Evolutionary conservation across 805 yeast genomes (phyloP), one percentile per base, ranked within the genome.

Genomic region (Wickerhamomyces bovis): DNA sequence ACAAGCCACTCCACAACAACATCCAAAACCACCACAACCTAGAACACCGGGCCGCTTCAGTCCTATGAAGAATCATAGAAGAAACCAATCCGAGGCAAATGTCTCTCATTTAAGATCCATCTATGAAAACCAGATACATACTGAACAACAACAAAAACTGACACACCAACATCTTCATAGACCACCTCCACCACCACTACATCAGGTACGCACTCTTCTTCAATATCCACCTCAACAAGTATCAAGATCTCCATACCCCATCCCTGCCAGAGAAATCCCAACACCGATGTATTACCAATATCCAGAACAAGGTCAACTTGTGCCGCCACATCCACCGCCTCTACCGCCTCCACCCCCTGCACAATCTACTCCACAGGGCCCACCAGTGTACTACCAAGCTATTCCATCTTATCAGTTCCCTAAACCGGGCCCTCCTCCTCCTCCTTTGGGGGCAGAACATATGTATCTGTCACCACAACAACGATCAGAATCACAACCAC

Each of bases 31-130:
- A 12, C 35, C 23, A 13, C 22, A 43, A 20, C 9, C 25, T 1
- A 43, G 25, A 25, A 16, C 40, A n/a, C 20, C 36, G 8, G 20
- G 36, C 5, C 18, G 20, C 16, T 33, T 16, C 10, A 33, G 20
- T 23, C 35, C 15, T 4, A 15, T 23, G 12, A 15, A 19, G 1
- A 23, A 43, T 7, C 62, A 61, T 43, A 52, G 63, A 49, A 50
- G 65, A 44, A 58, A 58, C 39, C 64, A 57, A 42, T 58, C 63
- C 4, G 65, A 61, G 39, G 63, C 64, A 1, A 58, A 45, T 38
- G 63, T 58, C 2, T 31, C 60, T 1, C 61, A 56, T 23, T 41
- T 60, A 5, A 53, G 62, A 28, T 51, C 56, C 0, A 46, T 59
- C 1, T 59, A 54, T 40, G 62, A 60, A 33, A 39, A 39, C 8